phyloP scores from a whole-genome alignment of 352 stramenopile genomes.

The Phytophthora macrochlamydospora region DNA sequence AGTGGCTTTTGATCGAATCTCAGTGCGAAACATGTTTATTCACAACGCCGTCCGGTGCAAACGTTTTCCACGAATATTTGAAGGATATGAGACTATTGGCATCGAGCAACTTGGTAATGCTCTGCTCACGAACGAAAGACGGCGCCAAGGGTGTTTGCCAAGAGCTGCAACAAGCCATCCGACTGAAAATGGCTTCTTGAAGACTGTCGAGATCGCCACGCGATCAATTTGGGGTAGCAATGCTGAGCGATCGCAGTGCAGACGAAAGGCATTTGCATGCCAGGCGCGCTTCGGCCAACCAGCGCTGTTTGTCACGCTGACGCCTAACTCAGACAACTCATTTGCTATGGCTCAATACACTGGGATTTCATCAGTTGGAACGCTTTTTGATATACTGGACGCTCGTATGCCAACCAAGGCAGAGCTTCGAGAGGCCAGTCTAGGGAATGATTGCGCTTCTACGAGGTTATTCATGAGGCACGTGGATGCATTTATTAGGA shows the following conservation, averaged over 20 bases:
- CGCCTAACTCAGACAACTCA: slow-evolving; percentile 5
- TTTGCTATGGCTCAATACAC: slow-evolving; percentile 11
- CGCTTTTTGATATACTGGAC: slow-evolving; percentile 2
- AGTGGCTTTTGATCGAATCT: too few relatives aligned
- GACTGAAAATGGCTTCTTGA: slow-evolving; percentile 1
- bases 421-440: slow-evolving; percentile 2
- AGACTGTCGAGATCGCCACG: slow-evolving; percentile 3
- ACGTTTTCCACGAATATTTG: too few relatives aligned
- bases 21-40: too few relatives aligned
- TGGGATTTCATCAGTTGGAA: slow-evolving; percentile 4
- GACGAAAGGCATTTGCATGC: slow-evolving; percentile 4
- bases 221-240: slow-evolving; percentile 6
- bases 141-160: too few relatives aligned
- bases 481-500: slow-evolving; percentile 6
- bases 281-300: slow-evolving; percentile 13
- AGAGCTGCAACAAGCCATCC: not conserved
- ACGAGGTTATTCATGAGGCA: slow-evolving; percentile 13
- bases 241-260: slow-evolving; percentile 6
- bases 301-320: slow-evolving; percentile 10
- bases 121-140: too few relatives aligned
- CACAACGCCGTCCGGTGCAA: too few relatives aligned
- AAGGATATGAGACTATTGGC: too few relatives aligned
- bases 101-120: too few relatives aligned
- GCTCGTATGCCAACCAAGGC: slow-evolving; percentile 10
- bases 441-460: slow-evolving; percentile 9